A percentile compares a stretch with the other conserved stretches of the same genome.
Conservation (phyloP, 2,329 filamentous ascomycete species). For the Malbranchea zuffiana region DNA sequence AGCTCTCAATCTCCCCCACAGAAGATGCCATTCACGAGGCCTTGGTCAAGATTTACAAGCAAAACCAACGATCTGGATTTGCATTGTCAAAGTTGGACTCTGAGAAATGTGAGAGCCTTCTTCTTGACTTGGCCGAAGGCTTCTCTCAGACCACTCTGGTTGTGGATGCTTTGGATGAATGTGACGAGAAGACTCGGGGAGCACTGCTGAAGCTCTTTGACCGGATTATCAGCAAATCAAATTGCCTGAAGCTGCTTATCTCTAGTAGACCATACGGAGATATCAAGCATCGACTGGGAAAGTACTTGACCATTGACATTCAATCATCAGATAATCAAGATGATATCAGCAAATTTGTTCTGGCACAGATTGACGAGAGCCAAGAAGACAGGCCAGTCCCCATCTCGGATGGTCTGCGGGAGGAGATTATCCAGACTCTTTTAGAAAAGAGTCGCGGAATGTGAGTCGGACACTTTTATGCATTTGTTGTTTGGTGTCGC, state of each 20-base stretch:
- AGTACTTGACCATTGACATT: constrained; percentile 10
- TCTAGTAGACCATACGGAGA: constrained; percentile 13
- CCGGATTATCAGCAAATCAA: constrained; percentile 1
- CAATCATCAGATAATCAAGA: constrained; percentile 21
- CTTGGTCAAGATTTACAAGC: constrained; percentile 6
- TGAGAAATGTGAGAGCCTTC: constrained; percentile 6
- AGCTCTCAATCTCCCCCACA: constrained; percentile 6
- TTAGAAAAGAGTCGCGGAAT: constrained; percentile 21
- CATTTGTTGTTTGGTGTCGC: too few relatives aligned
- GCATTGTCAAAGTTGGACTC: constrained; percentile 5
- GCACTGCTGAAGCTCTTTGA: constrained; percentile 8
- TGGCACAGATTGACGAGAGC: constrained; percentile 16
- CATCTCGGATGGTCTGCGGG: constrained; percentile 13
- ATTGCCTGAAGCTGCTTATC: constrained; percentile 10
- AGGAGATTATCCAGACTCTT: constrained; percentile 18
- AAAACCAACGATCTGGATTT: constrained; percentile 5
- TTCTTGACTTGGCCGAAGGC: constrained; percentile 2
- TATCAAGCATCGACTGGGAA: constrained; percentile 8
- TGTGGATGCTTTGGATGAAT: constrained; percentile 13
- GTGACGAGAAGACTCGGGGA: constrained; percentile 5
- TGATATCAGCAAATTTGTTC: constrained; percentile 23
- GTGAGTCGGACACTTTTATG: too few relatives aligned
- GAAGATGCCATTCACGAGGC: constrained; percentile 1
- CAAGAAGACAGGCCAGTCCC: constrained; percentile 1
- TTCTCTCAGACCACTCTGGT: constrained; percentile 9